These are phyloP conservation scores for Microthlaspi erraticum DNA, from an alignment of 345 rosid genomes.

Conservation along the genomic window DNA sequence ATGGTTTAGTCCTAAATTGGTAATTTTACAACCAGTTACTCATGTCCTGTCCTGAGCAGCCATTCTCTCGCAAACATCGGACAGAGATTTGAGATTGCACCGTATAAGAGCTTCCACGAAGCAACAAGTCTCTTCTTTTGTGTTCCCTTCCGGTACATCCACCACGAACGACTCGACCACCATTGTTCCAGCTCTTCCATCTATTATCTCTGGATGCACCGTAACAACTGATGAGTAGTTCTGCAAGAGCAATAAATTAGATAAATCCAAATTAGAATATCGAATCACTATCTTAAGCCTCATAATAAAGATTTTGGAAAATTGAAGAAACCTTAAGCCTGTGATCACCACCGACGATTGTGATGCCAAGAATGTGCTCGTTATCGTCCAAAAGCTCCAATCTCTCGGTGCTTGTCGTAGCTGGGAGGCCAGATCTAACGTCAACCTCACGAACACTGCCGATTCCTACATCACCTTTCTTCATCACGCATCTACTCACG, in stretches of 20 bases:
- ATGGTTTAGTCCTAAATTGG: too few species aligned
- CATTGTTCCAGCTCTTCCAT: conserved; percentile 81
- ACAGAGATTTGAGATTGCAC: conserved; percentile 85
- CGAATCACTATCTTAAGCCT: background rate
- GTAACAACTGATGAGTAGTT: conserved; percentile 87
- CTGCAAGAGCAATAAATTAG: conserved; percentile 50
- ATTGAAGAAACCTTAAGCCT: conserved; percentile 59
- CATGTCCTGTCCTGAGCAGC: conserved; percentile 55
- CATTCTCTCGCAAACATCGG: conserved; percentile 93
- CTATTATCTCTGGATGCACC: conserved; percentile 84
- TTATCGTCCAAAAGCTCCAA: conserved; percentile 83
- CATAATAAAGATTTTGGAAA: background rate
- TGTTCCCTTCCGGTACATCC: conserved; percentile 93
- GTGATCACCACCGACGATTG: conserved; percentile 93
- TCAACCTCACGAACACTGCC: conserved; percentile 87
- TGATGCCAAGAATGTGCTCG: conserved; percentile 85
- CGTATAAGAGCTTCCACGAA: conserved; percentile 80
- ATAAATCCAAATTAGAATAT: background rate
- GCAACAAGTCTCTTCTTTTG: conserved; percentile 85
- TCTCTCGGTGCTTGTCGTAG: conserved; percentile 90
- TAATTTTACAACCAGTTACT: background rate
- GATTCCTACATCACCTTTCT: conserved; percentile 78
- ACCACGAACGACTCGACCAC: conserved; percentile 89
- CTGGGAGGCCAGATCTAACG: conserved; percentile 93
- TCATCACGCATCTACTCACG: conserved; percentile 74